These are phyloP conservation scores for Aspergillus sergii DNA, from an alignment of 2,329 filamentous ascomycete genomes.

Conservation along the genomic window DNA sequence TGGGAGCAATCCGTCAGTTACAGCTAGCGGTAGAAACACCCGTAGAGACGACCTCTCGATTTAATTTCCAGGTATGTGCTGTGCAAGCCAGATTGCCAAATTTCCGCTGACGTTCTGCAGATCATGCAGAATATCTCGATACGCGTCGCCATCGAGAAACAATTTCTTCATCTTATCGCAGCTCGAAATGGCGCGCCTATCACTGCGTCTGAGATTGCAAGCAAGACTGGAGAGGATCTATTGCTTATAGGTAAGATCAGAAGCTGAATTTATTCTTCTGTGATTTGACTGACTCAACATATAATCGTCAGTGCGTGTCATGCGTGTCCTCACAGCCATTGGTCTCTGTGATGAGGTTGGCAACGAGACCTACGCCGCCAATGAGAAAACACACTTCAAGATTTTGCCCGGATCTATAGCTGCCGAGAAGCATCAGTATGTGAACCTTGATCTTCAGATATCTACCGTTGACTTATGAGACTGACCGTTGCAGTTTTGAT, in stretches of 20 bases:
- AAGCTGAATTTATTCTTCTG: too few relatives aligned
- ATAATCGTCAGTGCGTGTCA: conserved; percentile 23
- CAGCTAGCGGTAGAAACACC: conserved; percentile 20
- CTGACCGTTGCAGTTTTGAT: conserved; percentile 3
- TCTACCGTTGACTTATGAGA: background rate
- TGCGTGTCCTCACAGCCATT: conserved; percentile 22
- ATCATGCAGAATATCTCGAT: conserved; percentile 22
- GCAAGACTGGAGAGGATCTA: conserved; percentile 11
- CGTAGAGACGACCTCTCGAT: conserved; percentile 19
- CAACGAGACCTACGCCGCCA: conserved; percentile 21
- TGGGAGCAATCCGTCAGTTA: conserved; percentile 18
- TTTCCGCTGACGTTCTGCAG: conserved; percentile 32
- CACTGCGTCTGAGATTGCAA: conserved; percentile 14
- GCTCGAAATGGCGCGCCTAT: conserved; percentile 2
- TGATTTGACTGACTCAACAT: too few relatives aligned
- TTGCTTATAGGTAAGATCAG: conserved; percentile 13
- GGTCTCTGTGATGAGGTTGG: conserved; percentile 19
- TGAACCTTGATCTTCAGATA: background rate
- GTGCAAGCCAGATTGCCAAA: background rate
- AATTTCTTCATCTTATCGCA: conserved; percentile 14
- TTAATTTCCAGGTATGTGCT: conserved; percentile 18
- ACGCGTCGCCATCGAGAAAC: conserved; percentile 15
- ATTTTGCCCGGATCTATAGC: conserved; percentile 20
- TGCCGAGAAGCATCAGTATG: conserved; percentile 22
- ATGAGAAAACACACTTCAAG: conserved; percentile 19